Evolutionary conservation across 371 early-diverging fungal genomes (phyloP).

Genomic region (Syncephalastrum racemosum): DNA sequence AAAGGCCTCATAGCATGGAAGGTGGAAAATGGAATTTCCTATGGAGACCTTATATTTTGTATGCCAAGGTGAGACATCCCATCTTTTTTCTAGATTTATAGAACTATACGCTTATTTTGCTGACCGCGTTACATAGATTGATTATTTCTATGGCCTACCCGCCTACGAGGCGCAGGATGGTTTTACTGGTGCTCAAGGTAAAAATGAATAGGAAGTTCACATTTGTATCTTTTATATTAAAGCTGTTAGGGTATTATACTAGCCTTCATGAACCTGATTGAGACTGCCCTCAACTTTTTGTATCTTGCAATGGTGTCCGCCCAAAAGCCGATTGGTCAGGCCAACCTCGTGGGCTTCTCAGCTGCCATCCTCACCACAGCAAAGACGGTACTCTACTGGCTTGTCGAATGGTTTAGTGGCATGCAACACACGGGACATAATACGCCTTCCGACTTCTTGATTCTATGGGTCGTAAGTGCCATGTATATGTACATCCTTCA

Average conservation of each 20-base stretch:
- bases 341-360: constrained; percentile 34
- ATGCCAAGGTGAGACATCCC: constrained; percentile 25
- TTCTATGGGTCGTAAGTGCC: constrained; percentile 36
- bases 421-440: constrained; percentile 39
- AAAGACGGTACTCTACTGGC: constrained; percentile 39
- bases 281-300: constrained; percentile 26
- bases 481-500: background rate
- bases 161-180: constrained; percentile 33
- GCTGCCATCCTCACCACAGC: constrained; percentile 28
- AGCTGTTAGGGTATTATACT: background rate
- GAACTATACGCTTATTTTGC: background rate
- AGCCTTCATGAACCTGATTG: constrained; percentile 39
- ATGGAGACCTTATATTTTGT: constrained; percentile 39
- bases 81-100: too few species aligned
- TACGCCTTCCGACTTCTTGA: constrained; percentile 10
- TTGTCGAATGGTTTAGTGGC: constrained; percentile 33
- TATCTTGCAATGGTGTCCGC: constrained; percentile 22
- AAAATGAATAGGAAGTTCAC: background rate
- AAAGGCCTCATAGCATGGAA: constrained; percentile 40
- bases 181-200: constrained; percentile 47
- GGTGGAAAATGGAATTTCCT: constrained; percentile 33
- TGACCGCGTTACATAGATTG: constrained; percentile 22
- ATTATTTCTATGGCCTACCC: constrained; percentile 34
- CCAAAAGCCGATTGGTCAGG: constrained; percentile 14
- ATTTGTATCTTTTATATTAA: background rate